Percentiles rank a stretch among this genome's conserved stretches.
Evolutionary conservation across 2,329 filamentous ascomycete species (phyloP).

Genomic region (Beauveria brongniartii): DNA sequence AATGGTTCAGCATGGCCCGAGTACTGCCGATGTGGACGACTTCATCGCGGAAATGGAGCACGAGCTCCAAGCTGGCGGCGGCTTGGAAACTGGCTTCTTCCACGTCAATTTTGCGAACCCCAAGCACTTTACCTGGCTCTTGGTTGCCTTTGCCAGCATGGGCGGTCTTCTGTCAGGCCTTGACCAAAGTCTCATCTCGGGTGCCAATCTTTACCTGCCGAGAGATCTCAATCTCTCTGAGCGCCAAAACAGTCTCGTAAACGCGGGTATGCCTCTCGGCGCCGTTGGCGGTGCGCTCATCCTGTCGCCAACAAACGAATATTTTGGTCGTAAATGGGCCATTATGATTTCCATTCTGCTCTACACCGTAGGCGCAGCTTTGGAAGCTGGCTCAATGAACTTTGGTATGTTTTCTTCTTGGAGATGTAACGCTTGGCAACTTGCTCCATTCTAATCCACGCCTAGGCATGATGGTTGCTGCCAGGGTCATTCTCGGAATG

Average conservation of each 20-base stretch:
- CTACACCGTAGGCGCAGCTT: constrained; percentile 61
- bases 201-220: constrained; percentile 61
- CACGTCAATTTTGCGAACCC: constrained; percentile 53
- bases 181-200: constrained; percentile 65
- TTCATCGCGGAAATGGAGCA: constrained; percentile 34
- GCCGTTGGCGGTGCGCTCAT: constrained; percentile 63
- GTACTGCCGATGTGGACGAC: constrained; percentile 25
- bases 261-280: constrained; percentile 63
- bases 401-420: constrained; percentile 36
- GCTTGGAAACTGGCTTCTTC: constrained; percentile 34
- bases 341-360: constrained; percentile 62
- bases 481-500: constrained; percentile 59
- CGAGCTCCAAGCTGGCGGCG: constrained; percentile 27
- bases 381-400: constrained; percentile 60
- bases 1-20: constrained; percentile 25
- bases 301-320: constrained; percentile 59
- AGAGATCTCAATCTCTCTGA: constrained; percentile 45
- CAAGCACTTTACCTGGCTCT: constrained; percentile 56
- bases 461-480: constrained; percentile 58
- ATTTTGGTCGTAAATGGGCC: constrained; percentile 56
- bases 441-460: neutral
- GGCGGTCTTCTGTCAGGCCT: constrained; percentile 64
- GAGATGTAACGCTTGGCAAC: neutral
- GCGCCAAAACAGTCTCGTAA: constrained; percentile 56
- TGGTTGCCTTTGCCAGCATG: constrained; percentile 67